phyloP scores from a whole-genome alignment of 140 eudicot genomes.

The Oenanthe javanica region DNA sequence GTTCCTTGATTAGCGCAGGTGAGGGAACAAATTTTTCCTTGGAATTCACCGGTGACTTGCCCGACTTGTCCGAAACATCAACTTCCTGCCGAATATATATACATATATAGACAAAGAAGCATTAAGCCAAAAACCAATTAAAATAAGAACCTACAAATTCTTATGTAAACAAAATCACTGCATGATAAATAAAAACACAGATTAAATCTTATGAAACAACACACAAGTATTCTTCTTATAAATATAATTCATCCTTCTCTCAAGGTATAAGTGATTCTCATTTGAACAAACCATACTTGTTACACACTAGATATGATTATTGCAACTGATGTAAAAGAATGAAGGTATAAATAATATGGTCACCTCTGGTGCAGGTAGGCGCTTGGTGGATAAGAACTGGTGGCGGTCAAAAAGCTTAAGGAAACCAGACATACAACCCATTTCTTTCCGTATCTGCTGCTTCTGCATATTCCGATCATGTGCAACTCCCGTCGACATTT shows the following conservation, averaged over 20 bases:
- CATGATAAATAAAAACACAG: too few species aligned
- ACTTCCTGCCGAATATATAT: slow-evolving; percentile 23
- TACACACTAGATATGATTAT: neutral
- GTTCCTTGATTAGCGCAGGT: slow-evolving; percentile 27
- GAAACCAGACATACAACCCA: slow-evolving; percentile 10
- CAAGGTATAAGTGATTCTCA: neutral
- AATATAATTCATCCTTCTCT: neutral
- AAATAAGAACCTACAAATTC: too few species aligned
- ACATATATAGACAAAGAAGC: neutral
- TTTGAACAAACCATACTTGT: too few species aligned
- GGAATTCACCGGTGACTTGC: neutral
- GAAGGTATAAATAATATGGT: neutral
- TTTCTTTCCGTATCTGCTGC: neutral
- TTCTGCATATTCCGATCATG: slow-evolving; percentile 1
- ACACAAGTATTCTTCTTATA: too few species aligned
- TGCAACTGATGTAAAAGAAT: neutral
- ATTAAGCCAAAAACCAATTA: neutral
- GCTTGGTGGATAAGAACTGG: slow-evolving; percentile 9
- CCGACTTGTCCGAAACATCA: slow-evolving; percentile 27
- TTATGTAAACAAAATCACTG: too few species aligned
- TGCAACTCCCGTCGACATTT: neutral
- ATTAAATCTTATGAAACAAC: too few species aligned
- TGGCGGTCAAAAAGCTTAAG: slow-evolving; percentile 1
- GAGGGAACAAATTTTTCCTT: slow-evolving; percentile 12
- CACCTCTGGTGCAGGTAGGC: slow-evolving; percentile 39